A percentile compares a stretch with the other conserved stretches of the same genome.
Conservation (phyloP, 305 asterid species). For the Euphrasia arctica region DNA sequence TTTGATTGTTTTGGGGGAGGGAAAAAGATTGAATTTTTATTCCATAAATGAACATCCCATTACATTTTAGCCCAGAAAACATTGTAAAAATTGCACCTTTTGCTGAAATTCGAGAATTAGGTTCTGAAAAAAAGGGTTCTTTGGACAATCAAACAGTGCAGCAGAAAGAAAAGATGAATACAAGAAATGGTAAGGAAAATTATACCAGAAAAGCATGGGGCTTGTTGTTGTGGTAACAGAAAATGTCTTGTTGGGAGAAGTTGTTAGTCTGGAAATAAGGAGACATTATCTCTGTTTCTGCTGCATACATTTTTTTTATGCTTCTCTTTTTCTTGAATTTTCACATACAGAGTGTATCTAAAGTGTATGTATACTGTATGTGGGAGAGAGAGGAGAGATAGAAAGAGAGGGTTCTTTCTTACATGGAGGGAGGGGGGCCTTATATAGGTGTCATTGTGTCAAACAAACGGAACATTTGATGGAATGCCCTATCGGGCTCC, state of each 20-base stretch:
- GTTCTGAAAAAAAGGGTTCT: conserved; percentile 12
- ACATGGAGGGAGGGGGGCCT: conserved; percentile 38
- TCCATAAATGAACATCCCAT: conserved; percentile 29
- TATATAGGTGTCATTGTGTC: conserved; percentile 49
- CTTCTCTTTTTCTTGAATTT: conserved; percentile 24
- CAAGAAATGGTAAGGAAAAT: background rate
- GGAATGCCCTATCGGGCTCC: no score
- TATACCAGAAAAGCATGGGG: conserved; percentile 59
- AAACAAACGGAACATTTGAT: no score
- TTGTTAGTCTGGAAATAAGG: conserved; percentile 52
- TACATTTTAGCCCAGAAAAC: conserved; percentile 17
- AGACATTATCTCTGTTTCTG: conserved; percentile 60
- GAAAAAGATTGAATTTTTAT: conserved; percentile 18
- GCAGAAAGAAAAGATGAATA: background rate
- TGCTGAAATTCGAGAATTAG: conserved; percentile 1
- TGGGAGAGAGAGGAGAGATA: background rate
- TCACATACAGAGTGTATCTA: no score
- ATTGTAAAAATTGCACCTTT: background rate
- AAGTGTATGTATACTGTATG: background rate
- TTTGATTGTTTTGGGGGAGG: background rate
- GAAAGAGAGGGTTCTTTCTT: conserved; percentile 24
- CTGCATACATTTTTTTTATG: conserved; percentile 65
- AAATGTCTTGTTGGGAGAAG: conserved; percentile 67
- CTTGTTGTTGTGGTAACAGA: conserved; percentile 44
- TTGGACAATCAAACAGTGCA: conserved; percentile 25